Base-by-base conservation (phyloP, 108 stramenopile species). In the Nitzschia putrida region DNA sequence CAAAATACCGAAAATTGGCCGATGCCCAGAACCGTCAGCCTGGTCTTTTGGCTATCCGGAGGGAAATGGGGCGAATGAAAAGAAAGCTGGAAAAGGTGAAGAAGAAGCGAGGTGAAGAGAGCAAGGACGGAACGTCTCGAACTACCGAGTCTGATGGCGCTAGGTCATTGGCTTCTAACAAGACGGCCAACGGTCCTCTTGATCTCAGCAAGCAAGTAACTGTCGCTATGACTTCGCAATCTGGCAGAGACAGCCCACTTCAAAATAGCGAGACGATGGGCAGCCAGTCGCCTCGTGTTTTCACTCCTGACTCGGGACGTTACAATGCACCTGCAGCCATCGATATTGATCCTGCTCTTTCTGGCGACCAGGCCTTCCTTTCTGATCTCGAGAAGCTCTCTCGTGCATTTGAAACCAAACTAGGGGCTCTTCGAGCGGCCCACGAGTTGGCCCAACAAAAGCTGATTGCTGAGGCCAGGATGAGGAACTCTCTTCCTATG, bases 391-490 rank as follows among this genome's bases (percentile, higher is more conserved):
- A 79, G 42, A 83, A 84, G 47, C 85, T 95, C 11, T 87, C 83
- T 20, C 64, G 75, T 57, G 74, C 84, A 24, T 91, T 90, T 66
- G 87, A 89, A 69, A 78, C 86, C 0, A 86, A 88, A 51, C 67
- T 92, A 14, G 74, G 66, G 7, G 78, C 84, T 22, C 60, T 92
- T 24, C 83, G 83, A 51, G 78, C 85, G 3, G 88, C 89, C 21
- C 88, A 92, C 47, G 89, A 90, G 68, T 65, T 90, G 47, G 91
- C 91, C 0, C 89, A 90, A 72, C 84, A 90, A 44, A 85, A 89
- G 72, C 76, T 95, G 20, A 86, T 92, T 74, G 81, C 88, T 18
- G 88, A 88, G 11, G 90, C 94, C 7, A 76, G 76, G 61, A 64
- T 90, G 14, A 80, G 94, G 55, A 90, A 92, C 67, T 54, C 59